These are phyloP conservation scores for Leccinum ochraceum DNA, from an alignment of 768 basidiomycete species.

Conservation along the genomic window DNA sequence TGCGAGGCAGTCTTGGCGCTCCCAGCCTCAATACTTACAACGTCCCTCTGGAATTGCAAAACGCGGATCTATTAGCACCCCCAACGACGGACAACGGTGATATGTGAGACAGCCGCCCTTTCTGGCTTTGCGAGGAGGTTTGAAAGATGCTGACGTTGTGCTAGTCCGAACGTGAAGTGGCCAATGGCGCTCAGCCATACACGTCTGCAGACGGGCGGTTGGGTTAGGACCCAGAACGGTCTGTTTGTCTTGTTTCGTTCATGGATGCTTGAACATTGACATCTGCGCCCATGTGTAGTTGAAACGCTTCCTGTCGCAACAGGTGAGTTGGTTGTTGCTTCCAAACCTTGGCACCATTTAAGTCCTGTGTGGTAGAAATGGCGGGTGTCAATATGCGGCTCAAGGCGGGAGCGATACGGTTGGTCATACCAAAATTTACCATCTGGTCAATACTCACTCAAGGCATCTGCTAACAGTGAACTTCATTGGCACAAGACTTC, in stretches of 20 bases:
- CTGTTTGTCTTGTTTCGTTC: conserved; percentile 5
- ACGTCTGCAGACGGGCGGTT: conserved; percentile 56
- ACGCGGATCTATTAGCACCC: conserved; percentile 56
- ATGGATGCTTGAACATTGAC: neutral
- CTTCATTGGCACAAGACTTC: conserved; percentile 44
- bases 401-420: conserved; percentile 40
- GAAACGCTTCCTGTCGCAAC: conserved; percentile 40
- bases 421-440: neutral
- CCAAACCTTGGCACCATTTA: neutral
- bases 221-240: conserved; percentile 62
- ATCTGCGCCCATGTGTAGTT: conserved; percentile 22
- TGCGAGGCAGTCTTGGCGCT: conserved; percentile 45
- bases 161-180: conserved; percentile 54
- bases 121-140: neutral
- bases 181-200: conserved; percentile 57
- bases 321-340: conserved; percentile 20
- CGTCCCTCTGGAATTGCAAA: conserved; percentile 50
- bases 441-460: neutral
- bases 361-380: conserved; percentile 7
- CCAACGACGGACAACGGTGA: conserved; percentile 60
- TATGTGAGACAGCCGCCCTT: conserved; percentile 34
- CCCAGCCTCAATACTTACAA: conserved; percentile 57
- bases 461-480: conserved; percentile 28
- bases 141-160: neutral
- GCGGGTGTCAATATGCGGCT: conserved; percentile 40